A percentile compares a stretch with the other conserved stretches of the same genome.
phyloP scores from a whole-genome alignment of 1,139 yeast genomes.

The Blastobotrys raffinosifermentans region DNA sequence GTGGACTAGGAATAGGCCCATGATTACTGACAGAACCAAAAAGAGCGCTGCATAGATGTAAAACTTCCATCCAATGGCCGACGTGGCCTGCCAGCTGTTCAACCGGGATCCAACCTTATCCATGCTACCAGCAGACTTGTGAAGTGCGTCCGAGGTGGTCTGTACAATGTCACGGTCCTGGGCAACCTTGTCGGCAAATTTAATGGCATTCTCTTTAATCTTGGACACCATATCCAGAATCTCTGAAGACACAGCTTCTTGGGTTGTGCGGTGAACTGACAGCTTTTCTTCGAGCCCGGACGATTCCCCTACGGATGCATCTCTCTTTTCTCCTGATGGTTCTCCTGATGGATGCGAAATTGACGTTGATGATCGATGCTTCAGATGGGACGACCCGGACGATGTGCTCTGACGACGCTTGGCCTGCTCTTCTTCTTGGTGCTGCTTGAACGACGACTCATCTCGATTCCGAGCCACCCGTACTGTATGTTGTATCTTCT shows the following conservation, averaged over 20 bases:
- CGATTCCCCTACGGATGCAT: background rate
- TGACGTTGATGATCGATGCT: background rate
- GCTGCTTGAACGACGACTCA: slow-evolving; percentile 1
- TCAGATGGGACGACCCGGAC: background rate
- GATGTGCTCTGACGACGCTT: slow-evolving; percentile 2
- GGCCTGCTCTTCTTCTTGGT: slow-evolving; percentile 9
- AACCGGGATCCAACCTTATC: slow-evolving; percentile 32
- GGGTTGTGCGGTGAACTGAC: slow-evolving; percentile 32
- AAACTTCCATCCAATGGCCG: slow-evolving; percentile 38
- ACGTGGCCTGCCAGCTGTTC: slow-evolving; percentile 28
- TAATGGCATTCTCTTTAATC: slow-evolving; percentile 46
- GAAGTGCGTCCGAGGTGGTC: slow-evolving; percentile 31
- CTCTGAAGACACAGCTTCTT: slow-evolving; percentile 40
- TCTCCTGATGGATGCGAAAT: too few species aligned
- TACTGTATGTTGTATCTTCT: slow-evolving; percentile 16
- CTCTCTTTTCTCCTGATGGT: background rate
- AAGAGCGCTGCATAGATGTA: slow-evolving; percentile 34
- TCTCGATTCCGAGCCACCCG: slow-evolving; percentile 16
- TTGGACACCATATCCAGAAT: slow-evolving; percentile 45
- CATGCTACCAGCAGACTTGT: slow-evolving; percentile 32
- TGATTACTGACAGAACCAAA: slow-evolving; percentile 29
- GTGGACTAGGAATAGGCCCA: slow-evolving; percentile 33
- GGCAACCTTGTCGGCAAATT: slow-evolving; percentile 35
- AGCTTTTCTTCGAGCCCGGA: slow-evolving; percentile 22
- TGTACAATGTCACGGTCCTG: slow-evolving; percentile 32